A percentile compares a stretch with the other conserved stretches of the same genome.
Evolutionary conservation across 2,329 filamentous ascomycete species (phyloP).

Genomic region (Fusarium sp.): DNA sequence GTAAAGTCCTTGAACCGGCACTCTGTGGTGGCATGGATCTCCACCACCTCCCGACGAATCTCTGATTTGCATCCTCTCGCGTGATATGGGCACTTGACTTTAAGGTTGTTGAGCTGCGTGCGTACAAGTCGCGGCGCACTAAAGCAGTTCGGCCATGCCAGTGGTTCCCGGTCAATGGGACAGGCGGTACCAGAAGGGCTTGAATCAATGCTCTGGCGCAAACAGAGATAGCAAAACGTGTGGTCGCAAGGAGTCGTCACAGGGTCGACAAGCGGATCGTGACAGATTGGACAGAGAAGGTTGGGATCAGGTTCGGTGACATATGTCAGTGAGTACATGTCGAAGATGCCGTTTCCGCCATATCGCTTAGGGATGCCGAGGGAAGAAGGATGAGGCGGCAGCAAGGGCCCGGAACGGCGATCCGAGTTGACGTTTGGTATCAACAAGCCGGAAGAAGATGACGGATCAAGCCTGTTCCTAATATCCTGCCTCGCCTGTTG

Average conservation of each 20-base stretch:
- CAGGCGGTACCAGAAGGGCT: conserved; percentile 60
- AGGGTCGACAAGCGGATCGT: conserved; percentile 70
- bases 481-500: conserved; percentile 39
- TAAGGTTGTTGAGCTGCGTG: conserved; percentile 71
- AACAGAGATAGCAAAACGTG: conserved; percentile 72
- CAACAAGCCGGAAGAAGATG: conserved; percentile 28
- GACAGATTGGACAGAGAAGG: conserved; percentile 68
- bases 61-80: conserved; percentile 63
- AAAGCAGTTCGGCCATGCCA: conserved; percentile 55
- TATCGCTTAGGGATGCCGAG: conserved; percentile 55
- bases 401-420: conserved; percentile 51
- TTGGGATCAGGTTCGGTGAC: conserved; percentile 59
- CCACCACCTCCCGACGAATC: conserved; percentile 65
- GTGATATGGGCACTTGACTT: conserved; percentile 69
- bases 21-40: conserved; percentile 67
- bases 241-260: conserved; percentile 73
- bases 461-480: conserved; percentile 23
- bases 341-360: conserved; percentile 55
- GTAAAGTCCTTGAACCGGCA: conserved; percentile 67
- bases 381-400: conserved; percentile 53
- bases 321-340: conserved; percentile 61
- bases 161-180: conserved; percentile 68
- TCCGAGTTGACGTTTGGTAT: conserved; percentile 43
- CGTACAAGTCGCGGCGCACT: conserved; percentile 62
- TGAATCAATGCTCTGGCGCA: conserved; percentile 57